Evolutionary conservation across 306 rosid genomes (phyloP), one percentile per base, ranked within the genome.

Genomic region (Inga leiocalycina): DNA sequence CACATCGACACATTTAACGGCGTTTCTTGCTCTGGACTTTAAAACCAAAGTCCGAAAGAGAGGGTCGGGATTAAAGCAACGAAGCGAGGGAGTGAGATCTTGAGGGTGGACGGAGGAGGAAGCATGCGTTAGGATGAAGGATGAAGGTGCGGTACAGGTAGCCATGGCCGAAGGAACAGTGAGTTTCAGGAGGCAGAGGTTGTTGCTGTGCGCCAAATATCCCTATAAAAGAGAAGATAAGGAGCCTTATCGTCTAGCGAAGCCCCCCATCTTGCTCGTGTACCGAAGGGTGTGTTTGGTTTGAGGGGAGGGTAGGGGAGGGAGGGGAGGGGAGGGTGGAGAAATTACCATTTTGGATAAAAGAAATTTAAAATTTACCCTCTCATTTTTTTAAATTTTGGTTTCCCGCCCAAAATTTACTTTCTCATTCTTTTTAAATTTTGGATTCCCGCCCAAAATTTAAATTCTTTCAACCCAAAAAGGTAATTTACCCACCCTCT

Each of bases 41-140:
- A 78, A 16, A 10, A 85, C 76, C 22, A 93, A 88, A 8, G 90
- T 24, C 83, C 86, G 72, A 24, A 84, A 89, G 19, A 87, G 77
- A 1, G 89, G 88, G n/a, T 86, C 88, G 45, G 85, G 84, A 69
- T 89, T 46, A 89, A 91, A 84, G 86, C 86, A 88, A 27, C 90
- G 84, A 56, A 83, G 75, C 2, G 98, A 88, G 35, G 93, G 84
- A 77, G 88, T 51, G 37, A 85, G 78, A 57, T 96, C 92, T 75
- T 88, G 90, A 11, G 86, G 88, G 73, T 82, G 86, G 0, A 75
- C 92, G 41, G 89, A 88, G 30, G 93, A 83, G 27, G 93, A 59
- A 17, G 93, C 69, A 75, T 83, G 87, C 0, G 96, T 75, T 30
- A 94, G 87, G 91, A 92, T 90, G 16, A 92, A 89, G 14, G 97